Evolutionary conservation across 495 filamentous ascomycete genomes (phyloP), one percentile per base, ranked within the genome.

Genomic region (Penicillium daleae): DNA sequence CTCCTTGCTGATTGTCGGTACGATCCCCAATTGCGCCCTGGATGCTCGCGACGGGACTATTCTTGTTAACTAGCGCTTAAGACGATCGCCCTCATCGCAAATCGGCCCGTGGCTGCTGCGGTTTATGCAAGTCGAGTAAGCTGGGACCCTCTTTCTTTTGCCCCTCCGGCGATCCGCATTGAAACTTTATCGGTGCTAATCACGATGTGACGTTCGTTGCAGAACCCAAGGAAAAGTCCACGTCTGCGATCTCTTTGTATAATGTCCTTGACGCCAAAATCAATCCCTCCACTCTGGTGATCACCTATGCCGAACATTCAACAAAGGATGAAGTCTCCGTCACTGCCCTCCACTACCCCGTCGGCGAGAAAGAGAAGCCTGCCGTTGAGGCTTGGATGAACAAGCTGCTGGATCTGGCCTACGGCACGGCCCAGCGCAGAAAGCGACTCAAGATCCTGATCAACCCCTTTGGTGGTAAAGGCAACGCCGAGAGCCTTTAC

Each of bases 401-500:
- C 4, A 79, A 71, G 42, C 78, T 97, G 22, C 76, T 97, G 4
- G 78, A 86, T 48, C 80, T 81, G 26, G 85, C 93, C 26, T 97
- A 97, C 69, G 89, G 87, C 21, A 78, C 83, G n/a, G 85, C 88
- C 0, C 84, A 89, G 48, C 85, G 82, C 21, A 82, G 80, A 42
- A 94, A 91, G 71, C 85, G 92, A 27, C 84, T 93, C 66, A 95
- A 95, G 76, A 86, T 98, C 31, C 76, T 97, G 19, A 83, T 99
- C 63, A 99, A 98, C 68, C 95, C 95, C 0, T 90, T 93, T 63
- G 91, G 92, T 26, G 95, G 95, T 6, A 87, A 92, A 26, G 93
- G 94, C 13, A 84, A 82, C 29, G 95, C 93, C 17, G 79, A 81
- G 49, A 88, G 86, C 64, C 82, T 89, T 60, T 99, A 92, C 82